Conservation (phyloP, 2,329 filamentous ascomycete genomes). For the Aspergillus transmontanensis region DNA sequence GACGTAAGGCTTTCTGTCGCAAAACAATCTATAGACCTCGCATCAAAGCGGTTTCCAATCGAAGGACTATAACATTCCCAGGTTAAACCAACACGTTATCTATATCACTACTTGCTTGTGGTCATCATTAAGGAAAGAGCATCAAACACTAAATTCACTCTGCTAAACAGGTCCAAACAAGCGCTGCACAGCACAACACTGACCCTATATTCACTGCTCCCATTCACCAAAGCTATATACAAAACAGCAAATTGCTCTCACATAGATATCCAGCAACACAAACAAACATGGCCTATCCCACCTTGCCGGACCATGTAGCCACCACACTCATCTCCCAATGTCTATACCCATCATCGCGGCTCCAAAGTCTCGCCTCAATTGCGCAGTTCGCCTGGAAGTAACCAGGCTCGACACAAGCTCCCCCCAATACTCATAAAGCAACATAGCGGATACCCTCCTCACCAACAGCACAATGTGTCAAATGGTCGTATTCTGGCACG, state of each 20-base stretch:
- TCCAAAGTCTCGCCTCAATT: not conserved
- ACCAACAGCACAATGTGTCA: conserved; percentile 3
- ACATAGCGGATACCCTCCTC: not conserved
- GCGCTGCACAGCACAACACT: not conserved
- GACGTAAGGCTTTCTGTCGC: not conserved
- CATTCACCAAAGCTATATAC: not conserved
- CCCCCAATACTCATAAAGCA: not conserved
- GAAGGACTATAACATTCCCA: not conserved
- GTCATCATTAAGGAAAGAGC: not conserved
- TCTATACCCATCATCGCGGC: not conserved
- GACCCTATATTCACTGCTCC: not conserved
- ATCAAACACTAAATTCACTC: not conserved
- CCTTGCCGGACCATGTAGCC: not conserved
- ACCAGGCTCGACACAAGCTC: too few relatives aligned
- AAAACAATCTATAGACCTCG: not conserved
- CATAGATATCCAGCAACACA: not conserved
- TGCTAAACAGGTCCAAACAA: not conserved
- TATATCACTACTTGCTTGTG: not conserved
- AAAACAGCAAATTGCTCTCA: not conserved
- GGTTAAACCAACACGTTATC: not conserved
- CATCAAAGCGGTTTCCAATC: not conserved
- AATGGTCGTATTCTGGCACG: conserved; percentile 11
- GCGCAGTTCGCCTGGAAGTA: not conserved
- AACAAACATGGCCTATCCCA: not conserved
- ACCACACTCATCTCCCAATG: not conserved